Evolutionary conservation across 2,329 filamentous ascomycete genomes (phyloP).

Genomic region (Nigrospora osmanthi): DNA sequence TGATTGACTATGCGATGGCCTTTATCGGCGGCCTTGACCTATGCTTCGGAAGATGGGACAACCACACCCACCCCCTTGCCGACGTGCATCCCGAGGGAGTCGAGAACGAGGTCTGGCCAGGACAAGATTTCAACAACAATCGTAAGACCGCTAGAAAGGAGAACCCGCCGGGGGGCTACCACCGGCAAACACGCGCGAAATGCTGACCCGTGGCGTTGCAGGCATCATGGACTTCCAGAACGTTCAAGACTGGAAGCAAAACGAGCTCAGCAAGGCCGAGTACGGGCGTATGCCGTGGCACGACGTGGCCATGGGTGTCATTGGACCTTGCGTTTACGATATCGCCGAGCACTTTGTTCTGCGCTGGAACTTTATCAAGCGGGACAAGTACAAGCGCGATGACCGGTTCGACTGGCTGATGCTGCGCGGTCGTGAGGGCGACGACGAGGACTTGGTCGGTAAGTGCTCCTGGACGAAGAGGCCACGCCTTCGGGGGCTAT

Average conservation of each 20-base stretch:
- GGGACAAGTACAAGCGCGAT: conserved; percentile 95
- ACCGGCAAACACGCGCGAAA: too few relatives aligned
- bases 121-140: conserved; percentile 98
- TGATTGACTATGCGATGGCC: conserved; percentile 83
- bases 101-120: conserved; percentile 79
- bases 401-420: conserved; percentile 77
- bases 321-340: conserved; percentile 84
- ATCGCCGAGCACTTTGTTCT: conserved; percentile 93
- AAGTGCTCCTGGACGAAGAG: too few relatives aligned
- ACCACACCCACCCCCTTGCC: conserved; percentile 73
- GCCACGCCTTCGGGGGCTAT: too few relatives aligned
- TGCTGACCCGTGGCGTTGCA: too few relatives aligned
- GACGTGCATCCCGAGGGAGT: conserved; percentile 84
- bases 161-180: too few relatives aligned
- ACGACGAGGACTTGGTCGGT: conserved; percentile 74
- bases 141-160: conserved; percentile 26
- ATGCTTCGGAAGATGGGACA: conserved; percentile 94
- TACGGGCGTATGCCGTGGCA: conserved; percentile 98
- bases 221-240: conserved; percentile 85
- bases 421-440: conserved; percentile 65
- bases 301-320: conserved; percentile 86
- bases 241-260: conserved; percentile 86
- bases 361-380: conserved; percentile 94
- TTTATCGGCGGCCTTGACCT: conserved; percentile 93
- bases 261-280: conserved; percentile 84